Conservation (phyloP, 768 basidiomycete species). For the Infundibulicybe gibba region DNA sequence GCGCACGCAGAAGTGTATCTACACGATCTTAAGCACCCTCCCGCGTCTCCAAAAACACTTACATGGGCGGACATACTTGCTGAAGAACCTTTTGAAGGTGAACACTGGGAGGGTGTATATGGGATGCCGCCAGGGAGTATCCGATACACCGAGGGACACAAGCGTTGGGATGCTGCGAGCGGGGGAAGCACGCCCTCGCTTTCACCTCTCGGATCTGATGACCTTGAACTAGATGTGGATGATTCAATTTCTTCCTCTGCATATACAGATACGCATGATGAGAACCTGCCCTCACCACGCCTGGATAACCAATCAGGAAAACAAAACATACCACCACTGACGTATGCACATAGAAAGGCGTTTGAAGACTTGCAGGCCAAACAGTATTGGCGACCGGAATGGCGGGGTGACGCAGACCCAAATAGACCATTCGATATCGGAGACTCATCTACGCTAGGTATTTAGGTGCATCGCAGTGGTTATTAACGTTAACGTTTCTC, state of each 20-base stretch:
- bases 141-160: slow-evolving; percentile 21
- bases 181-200: slow-evolving; percentile 64
- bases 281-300: slow-evolving; percentile 1
- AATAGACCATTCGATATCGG: slow-evolving; percentile 54
- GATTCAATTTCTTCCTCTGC: slow-evolving; percentile 25
- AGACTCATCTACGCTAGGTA: slow-evolving; percentile 73
- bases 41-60: slow-evolving; percentile 33
- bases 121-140: slow-evolving; percentile 44
- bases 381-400: slow-evolving; percentile 76
- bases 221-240: slow-evolving; percentile 41
- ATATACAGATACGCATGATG: slow-evolving; percentile 10
- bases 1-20: slow-evolving; percentile 53
- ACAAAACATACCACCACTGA: slow-evolving; percentile 20
- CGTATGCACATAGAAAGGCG: slow-evolving; percentile 43
- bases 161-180: slow-evolving; percentile 34
- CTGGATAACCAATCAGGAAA: slow-evolving; percentile 2
- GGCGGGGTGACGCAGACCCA: slow-evolving; percentile 45
- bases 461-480: slow-evolving; percentile 5
- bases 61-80: slow-evolving; percentile 80
- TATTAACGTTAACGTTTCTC: neutral
- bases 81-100: slow-evolving; percentile 82
- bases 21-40: slow-evolving; percentile 42
- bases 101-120: slow-evolving; percentile 81
- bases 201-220: slow-evolving; percentile 60
- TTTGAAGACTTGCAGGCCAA: slow-evolving; percentile 59